Conservation (phyloP, 1,139 yeast species). For the Geotrichum siamense region DNA sequence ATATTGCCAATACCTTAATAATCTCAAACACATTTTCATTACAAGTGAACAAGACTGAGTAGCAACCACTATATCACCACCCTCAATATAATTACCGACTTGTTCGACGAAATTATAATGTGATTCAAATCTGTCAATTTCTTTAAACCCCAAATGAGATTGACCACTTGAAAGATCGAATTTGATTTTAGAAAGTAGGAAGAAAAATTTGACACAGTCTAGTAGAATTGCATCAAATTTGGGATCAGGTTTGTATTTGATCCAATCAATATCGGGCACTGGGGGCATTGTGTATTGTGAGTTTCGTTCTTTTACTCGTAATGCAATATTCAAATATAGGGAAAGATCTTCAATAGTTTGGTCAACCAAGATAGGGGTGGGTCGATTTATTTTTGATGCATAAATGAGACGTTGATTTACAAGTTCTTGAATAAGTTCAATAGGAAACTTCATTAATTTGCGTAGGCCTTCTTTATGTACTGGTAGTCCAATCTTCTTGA, state of each 20-base stretch:
- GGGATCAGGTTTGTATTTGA: conserved; percentile 57
- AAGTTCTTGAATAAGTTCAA: conserved; percentile 72
- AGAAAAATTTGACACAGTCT: conserved; percentile 66
- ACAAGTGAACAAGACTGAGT: conserved; percentile 57
- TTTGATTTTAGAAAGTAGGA: conserved; percentile 65
- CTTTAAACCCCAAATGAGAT: conserved; percentile 59
- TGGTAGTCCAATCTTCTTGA: conserved; percentile 67
- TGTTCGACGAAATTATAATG: conserved; percentile 70
- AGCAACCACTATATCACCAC: conserved; percentile 77
- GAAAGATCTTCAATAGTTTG: conserved; percentile 86
- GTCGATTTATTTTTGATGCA: conserved; percentile 72
- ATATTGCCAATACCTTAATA: conserved; percentile 61
- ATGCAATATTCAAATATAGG: conserved; percentile 66
- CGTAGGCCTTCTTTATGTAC: conserved; percentile 62
- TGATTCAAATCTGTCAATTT: conserved; percentile 76
- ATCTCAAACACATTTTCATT: conserved; percentile 57
- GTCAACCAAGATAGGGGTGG: conserved; percentile 93
- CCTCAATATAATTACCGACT: conserved; percentile 65
- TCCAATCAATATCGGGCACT: conserved; percentile 60
- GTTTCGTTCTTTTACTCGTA: conserved; percentile 65
- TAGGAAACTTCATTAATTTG: conserved; percentile 66
- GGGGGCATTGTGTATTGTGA: conserved; percentile 61
- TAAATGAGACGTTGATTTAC: conserved; percentile 67
- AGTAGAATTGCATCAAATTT: conserved; percentile 67
- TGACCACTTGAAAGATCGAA: conserved; percentile 67